phyloP scores from a whole-genome alignment of 345 rosid species.

The Salix arbutifolia region DNA sequence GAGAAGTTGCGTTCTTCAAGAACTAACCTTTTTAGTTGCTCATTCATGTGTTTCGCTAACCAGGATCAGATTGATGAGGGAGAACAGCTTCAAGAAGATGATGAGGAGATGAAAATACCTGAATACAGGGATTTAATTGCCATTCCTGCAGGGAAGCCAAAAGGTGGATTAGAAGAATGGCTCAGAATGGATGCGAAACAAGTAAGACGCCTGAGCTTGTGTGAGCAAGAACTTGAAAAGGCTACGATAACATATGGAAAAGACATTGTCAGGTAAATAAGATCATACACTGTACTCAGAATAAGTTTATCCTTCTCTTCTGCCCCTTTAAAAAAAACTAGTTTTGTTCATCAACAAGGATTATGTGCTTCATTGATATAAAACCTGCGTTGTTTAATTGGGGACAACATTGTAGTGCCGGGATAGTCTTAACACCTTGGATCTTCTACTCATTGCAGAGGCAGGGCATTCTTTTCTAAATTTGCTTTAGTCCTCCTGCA shows the following conservation, averaged over 20 bases:
- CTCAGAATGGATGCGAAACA: constrained; percentile 9
- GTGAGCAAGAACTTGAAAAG: constrained; percentile 22
- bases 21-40: constrained; percentile 1
- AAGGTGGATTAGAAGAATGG: constrained; percentile 15
- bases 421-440: background rate
- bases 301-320: too few relatives aligned
- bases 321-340: too few relatives aligned
- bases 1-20: constrained; percentile 15
- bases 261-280: constrained; percentile 14
- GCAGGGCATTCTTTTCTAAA: background rate
- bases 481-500: background rate
- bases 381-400: too few relatives aligned
- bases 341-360: too few relatives aligned
- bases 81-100: constrained; percentile 12
- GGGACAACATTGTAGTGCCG: background rate
- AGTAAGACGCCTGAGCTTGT: constrained; percentile 25
- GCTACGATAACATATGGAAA: constrained; percentile 12
- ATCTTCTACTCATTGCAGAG: background rate
- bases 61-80: constrained; percentile 23
- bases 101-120: constrained; percentile 17
- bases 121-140: constrained; percentile 23
- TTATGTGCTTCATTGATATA: too few relatives aligned
- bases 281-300: too few relatives aligned
- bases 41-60: constrained; percentile 3
- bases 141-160: constrained; percentile 24